Conservation (phyloP, 169 alveolate species). For the Babesia gibsoni region DNA sequence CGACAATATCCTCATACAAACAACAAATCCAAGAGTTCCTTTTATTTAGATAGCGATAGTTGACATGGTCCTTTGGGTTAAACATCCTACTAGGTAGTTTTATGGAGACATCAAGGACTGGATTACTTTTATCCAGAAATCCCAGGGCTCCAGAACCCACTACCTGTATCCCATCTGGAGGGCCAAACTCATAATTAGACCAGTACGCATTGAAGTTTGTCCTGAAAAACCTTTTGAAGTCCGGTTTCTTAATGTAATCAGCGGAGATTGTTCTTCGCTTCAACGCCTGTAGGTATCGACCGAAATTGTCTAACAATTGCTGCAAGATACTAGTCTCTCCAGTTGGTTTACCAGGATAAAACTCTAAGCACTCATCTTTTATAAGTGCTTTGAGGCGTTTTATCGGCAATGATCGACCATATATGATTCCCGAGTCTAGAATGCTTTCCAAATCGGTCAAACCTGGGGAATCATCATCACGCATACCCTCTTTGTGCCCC, state of each 20-base stretch:
- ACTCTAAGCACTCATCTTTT: not conserved
- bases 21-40: conserved; percentile 17
- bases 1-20: conserved; percentile 4
- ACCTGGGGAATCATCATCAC: too few species aligned
- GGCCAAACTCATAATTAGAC: conserved; percentile 18
- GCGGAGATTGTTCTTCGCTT: not conserved
- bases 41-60: conserved; percentile 41
- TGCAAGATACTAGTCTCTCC: not conserved
- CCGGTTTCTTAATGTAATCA: not conserved
- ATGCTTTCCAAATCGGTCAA: not conserved
- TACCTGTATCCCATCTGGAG: not conserved
- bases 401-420: conserved; percentile 18
- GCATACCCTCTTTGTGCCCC: too few species aligned
- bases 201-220: conserved; percentile 6
- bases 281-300: not conserved
- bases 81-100: not conserved
- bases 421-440: conserved; percentile 16
- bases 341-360: not conserved
- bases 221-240: not conserved
- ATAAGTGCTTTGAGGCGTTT: conserved; percentile 10
- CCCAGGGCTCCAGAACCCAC: conserved; percentile 9
- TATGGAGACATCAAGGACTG: conserved; percentile 1
- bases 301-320: not conserved
- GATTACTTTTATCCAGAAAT: not conserved
- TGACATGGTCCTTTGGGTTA: conserved; percentile 25